These are phyloP conservation scores for Telopea speciosissima DNA, from an alignment of 177 flowering plant genomes.

Conservation along the genomic window DNA sequence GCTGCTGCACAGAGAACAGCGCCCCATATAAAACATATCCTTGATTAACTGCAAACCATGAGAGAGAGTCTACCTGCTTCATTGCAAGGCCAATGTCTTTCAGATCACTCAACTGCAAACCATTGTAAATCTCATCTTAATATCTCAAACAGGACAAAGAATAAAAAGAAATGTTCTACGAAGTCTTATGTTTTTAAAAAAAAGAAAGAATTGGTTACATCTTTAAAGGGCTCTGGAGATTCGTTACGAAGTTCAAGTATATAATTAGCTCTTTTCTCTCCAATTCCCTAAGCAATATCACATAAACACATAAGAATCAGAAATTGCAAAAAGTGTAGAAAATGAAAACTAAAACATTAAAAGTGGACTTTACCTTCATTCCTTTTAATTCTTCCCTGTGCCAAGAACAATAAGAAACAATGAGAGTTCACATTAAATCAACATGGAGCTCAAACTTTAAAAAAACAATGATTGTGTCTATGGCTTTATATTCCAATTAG, in stretches of 20 bases:
- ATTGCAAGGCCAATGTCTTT: conserved; percentile 60
- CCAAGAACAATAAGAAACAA: conserved; percentile 2
- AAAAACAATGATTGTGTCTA: neutral
- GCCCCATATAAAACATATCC: neutral
- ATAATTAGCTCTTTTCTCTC: conserved; percentile 72
- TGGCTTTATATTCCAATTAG: neutral
- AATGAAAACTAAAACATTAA: neutral
- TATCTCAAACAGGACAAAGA: neutral
- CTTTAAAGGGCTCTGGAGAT: conserved; percentile 64
- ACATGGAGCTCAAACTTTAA: too few relatives aligned
- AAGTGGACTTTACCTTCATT: conserved; percentile 40
- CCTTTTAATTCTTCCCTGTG: conserved; percentile 61
- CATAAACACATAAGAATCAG: neutral
- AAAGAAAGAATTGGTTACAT: conserved; percentile 30
- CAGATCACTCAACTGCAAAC: conserved; percentile 64
- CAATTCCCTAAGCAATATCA: conserved; percentile 51
- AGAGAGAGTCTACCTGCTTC: conserved; percentile 45
- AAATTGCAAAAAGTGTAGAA: neutral
- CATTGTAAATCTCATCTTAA: neutral
- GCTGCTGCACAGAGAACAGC: too few relatives aligned
- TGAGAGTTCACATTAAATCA: neutral
- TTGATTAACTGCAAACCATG: too few relatives aligned
- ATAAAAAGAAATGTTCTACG: neutral
- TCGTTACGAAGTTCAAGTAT: conserved; percentile 62
- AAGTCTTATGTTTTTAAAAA: too few relatives aligned